Evolutionary conservation across 1,284 basidiomycete genomes (phyloP).

Genomic region (Rhizoctonia solani): DNA sequence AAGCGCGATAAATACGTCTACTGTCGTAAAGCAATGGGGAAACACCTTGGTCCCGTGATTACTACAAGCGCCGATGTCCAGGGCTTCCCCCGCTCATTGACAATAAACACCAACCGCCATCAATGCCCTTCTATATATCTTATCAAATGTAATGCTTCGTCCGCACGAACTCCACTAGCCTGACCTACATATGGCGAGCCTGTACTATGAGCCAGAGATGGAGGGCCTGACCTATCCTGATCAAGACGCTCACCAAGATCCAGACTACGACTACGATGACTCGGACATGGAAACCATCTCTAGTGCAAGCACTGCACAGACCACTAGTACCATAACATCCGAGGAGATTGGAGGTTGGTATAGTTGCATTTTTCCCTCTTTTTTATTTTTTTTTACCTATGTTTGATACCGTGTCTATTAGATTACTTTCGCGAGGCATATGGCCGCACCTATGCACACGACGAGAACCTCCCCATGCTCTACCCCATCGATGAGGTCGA

Average conservation of each 20-base stretch:
- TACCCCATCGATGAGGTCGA: constrained; percentile 28
- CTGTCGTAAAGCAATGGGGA: too few species aligned
- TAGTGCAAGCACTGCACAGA: constrained; percentile 10
- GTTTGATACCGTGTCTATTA: too few species aligned
- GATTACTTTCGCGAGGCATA: constrained; percentile 32
- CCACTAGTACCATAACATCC: constrained; percentile 26
- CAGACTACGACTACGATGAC: neutral
- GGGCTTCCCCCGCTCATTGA: too few species aligned
- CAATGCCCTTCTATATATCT: neutral
- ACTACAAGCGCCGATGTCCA: neutral
- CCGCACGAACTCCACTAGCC: neutral
- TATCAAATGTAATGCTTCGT: neutral
- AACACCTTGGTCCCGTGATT: neutral
- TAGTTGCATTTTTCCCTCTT: too few species aligned
- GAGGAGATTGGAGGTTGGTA: constrained; percentile 24
- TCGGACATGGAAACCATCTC: constrained; percentile 33
- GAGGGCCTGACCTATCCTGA: constrained; percentile 18
- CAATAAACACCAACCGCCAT: neutral
- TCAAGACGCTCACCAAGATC: neutral
- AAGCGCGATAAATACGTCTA: neutral
- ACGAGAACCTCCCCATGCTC: constrained; percentile 25
- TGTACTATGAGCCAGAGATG: constrained; percentile 13
- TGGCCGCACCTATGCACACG: constrained; percentile 10
- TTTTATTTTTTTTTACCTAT: neutral
- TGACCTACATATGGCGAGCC: neutral